These are phyloP conservation scores for Suhomyces xylopsoci DNA, from an alignment of 805 yeast genomes.

Conservation along the genomic window DNA sequence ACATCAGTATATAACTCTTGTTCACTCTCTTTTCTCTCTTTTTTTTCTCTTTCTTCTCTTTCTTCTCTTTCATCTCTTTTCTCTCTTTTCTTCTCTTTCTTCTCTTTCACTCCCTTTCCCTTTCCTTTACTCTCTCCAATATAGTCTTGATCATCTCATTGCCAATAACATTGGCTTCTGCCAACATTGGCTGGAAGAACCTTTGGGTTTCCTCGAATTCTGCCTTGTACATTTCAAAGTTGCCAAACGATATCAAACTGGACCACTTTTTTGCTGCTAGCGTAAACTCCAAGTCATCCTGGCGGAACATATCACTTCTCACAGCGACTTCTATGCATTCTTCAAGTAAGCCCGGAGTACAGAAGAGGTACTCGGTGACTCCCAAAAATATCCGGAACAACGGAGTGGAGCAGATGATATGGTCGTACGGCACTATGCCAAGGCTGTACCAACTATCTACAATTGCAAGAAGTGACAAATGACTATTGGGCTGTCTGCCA, in stretches of 20 bases:
- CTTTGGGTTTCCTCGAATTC: constrained; percentile 76
- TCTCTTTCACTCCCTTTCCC: too few species aligned
- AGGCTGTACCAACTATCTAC: constrained; percentile 91
- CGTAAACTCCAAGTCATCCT: constrained; percentile 89
- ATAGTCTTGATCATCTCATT: constrained; percentile 92
- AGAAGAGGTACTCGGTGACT: constrained; percentile 86
- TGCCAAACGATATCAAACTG: constrained; percentile 70
- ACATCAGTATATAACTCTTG: too few species aligned
- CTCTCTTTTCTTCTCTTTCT: constrained; percentile 26
- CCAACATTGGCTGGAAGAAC: constrained; percentile 83
- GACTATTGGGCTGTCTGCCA: constrained; percentile 77
- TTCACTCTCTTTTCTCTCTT: constrained; percentile 5
- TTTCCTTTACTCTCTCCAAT: constrained; percentile 39
- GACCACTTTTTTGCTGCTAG: constrained; percentile 91
- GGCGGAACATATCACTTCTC: constrained; percentile 63
- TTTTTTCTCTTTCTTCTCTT: constrained; percentile 19
- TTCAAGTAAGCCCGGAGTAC: constrained; percentile 80
- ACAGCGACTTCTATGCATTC: constrained; percentile 73
- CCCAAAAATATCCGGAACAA: constrained; percentile 87
- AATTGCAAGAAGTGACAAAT: constrained; percentile 80
- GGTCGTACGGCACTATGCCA: constrained; percentile 90
- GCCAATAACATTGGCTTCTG: constrained; percentile 85
- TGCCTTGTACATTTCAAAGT: constrained; percentile 64
- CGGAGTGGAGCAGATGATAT: constrained; percentile 95
- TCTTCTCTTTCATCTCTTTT: constrained; percentile 21